Conservation (phyloP, 805 yeast species). For the Saccharomycopsis sp. region DNA sequence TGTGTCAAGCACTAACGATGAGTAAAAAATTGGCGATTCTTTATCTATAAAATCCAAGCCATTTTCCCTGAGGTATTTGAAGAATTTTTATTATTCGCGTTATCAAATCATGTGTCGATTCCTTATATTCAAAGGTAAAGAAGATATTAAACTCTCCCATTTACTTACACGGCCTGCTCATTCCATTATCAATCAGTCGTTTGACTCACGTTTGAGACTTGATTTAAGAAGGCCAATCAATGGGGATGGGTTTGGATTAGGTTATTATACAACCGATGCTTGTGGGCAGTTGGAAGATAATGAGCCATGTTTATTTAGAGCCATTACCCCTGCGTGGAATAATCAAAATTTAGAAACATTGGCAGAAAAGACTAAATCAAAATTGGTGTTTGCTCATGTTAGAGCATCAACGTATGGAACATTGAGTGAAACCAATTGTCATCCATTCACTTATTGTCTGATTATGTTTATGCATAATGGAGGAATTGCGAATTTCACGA, state of each 20-base stretch:
- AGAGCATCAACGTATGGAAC: slow-evolving; percentile 95
- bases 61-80: no score
- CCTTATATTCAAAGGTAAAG: slow-evolving; percentile 81
- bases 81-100: no score
- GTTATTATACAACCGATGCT: slow-evolving; percentile 61
- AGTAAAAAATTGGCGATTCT: background rate
- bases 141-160: slow-evolving; percentile 79
- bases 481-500: slow-evolving; percentile 64
- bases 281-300: slow-evolving; percentile 42
- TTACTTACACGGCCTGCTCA: slow-evolving; percentile 92
- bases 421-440: slow-evolving; percentile 91
- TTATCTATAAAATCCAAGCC: background rate
- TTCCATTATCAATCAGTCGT: slow-evolving; percentile 93
- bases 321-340: slow-evolving; percentile 98
- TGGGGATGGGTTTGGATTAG: slow-evolving; percentile 98
- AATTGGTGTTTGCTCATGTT: slow-evolving; percentile 88
- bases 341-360: slow-evolving; percentile 81
- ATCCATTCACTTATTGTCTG: slow-evolving; percentile 84
- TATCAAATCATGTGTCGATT: slow-evolving; percentile 87
- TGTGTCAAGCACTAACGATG: background rate
- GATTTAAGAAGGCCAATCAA: slow-evolving; percentile 89
- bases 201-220: slow-evolving; percentile 79
- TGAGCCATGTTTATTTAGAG: slow-evolving; percentile 89
- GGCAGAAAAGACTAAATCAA: slow-evolving; percentile 81
- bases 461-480: slow-evolving; percentile 98